Conservation (phyloP, 352 stramenopile species). For the Phytopythium oedochilum region DNA sequence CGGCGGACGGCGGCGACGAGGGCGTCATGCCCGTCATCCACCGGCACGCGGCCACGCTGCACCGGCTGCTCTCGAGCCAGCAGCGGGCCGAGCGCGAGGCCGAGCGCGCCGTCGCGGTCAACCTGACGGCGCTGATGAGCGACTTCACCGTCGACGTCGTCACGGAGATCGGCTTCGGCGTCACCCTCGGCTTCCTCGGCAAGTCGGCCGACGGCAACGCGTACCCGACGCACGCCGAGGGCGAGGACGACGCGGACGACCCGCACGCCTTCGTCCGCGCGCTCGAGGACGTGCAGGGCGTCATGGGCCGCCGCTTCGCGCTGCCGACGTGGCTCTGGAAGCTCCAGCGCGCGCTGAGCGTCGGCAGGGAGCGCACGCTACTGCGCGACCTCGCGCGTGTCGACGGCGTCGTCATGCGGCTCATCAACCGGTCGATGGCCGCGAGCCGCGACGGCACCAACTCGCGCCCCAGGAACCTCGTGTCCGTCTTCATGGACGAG, state of each 20-base stretch:
- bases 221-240: background rate
- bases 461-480: slow-evolving; percentile 3
- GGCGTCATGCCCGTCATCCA: slow-evolving; percentile 29
- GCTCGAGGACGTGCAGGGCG: background rate
- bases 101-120: slow-evolving; percentile 5
- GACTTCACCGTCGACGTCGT: slow-evolving; percentile 61
- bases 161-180: slow-evolving; percentile 59
- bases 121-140: slow-evolving; percentile 38
- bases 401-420: slow-evolving; percentile 6
- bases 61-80: slow-evolving; percentile 15
- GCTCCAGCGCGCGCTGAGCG: background rate
- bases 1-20: background rate
- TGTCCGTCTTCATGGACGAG: slow-evolving; percentile 27
- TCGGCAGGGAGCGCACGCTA: background rate
- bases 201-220: background rate
- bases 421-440: slow-evolving; percentile 13
- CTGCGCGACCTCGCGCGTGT: slow-evolving; percentile 4
- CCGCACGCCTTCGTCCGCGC: background rate
- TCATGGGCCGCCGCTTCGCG: background rate
- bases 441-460: background rate
- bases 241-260: no score
- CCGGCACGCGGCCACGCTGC: slow-evolving; percentile 16
- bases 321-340: slow-evolving; percentile 7
- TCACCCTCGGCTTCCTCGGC: slow-evolving; percentile 30
- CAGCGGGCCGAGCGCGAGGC: background rate